Base-by-base conservation (phyloP, 805 yeast species). In the Candida glaebosa region DNA sequence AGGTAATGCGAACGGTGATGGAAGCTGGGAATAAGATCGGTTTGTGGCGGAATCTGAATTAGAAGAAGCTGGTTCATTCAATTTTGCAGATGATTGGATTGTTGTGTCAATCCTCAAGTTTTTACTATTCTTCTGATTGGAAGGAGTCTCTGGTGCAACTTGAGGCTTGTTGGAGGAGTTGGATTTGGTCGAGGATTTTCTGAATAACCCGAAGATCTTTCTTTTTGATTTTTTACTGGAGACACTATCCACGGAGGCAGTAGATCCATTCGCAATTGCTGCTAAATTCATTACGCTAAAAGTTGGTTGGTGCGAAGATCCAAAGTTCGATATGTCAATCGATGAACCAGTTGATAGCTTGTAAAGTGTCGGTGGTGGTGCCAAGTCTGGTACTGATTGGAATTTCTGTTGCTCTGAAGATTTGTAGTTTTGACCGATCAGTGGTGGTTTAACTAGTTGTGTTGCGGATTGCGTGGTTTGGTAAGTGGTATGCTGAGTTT, bases 1-100 rank as follows among this genome's bases (percentile, higher is more conserved):
- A 1, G 75, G 75, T 47, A 69, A 57, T n/a, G 73, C 74, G 54
- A 69, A 69, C 6, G 75, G 68, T 38, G 63, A 57, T 5, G 71
- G 69, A 17, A 60, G 42, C 9, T 51, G 47, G 15, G 57, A 47
- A 6, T 17, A 32, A 4, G 57, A 48, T n/a, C 40, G 43, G 12
- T 53, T 46, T 5, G 25, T 30, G 10, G 43, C 49, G 17, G 55
- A 46, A 24, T 31, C 31, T 5, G 54, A 44, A 5, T 53, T 47
- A 18, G 47, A 43, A 20, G 50, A 50, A 18, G 30, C 28, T 12
- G 31, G n/a, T 25, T n/a, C n/a, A 15, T 4, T 14, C 4, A 24
- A 37, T 4, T 10, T 12, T 16, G 19, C 31, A 5, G 18, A 17
- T 5, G 15, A 6, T 9, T 45, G 31, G 2, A 40, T 38, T 7